Evolutionary conservation across 1,284 basidiomycete species (phyloP), one percentile per base, ranked within the genome.

Genomic region (Schizophyllum amplum): DNA sequence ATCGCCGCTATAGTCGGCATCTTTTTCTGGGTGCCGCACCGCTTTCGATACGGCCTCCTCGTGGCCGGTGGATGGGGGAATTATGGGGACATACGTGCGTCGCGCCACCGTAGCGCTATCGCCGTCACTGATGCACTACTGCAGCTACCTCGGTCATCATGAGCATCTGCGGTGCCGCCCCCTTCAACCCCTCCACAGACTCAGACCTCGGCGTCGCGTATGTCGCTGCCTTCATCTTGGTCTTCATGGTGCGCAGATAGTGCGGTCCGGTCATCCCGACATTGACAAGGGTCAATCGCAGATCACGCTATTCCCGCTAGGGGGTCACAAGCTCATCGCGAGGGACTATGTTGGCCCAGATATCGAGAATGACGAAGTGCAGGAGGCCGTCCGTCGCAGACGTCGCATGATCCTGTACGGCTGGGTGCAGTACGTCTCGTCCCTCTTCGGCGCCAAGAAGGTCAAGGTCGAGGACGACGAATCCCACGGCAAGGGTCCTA

Each of bases 11-110:
- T 83, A 11, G 72, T 85, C 48, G 78, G 80, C 53, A 80, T 83
- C 63, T 64, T 90, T 50, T 90, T 88, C 64, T 91, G 86, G 81
- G 86, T 92, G 1, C 87, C 88, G 0, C 79, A 83, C 60, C 78
- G 86, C 46, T 91, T 92, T 65, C 75, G 86, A 47, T 72, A 75
- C 66, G 76, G 75, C 1, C 81, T 92, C 48, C 64, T 88, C 0
- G 77, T 80, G 1, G 84, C 85, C 0, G 87, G 84, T 25, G 78
- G 75, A 5, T 88, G 80, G 78, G 76, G 73, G 1, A 90, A 89
- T 62, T 76, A 77, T 52, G 85, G 81, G 5, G 86, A 83, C 72
- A 74, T 89, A 64, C 76, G 87, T 90, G 64, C 68, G 86, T 79
- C 33, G 24, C 21, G 4, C 24, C 23, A 9, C 17, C n/a, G 13